These are phyloP conservation scores for Scorias spongiosa DNA, from an alignment of 2,329 filamentous ascomycete species.

Conservation along the genomic window DNA sequence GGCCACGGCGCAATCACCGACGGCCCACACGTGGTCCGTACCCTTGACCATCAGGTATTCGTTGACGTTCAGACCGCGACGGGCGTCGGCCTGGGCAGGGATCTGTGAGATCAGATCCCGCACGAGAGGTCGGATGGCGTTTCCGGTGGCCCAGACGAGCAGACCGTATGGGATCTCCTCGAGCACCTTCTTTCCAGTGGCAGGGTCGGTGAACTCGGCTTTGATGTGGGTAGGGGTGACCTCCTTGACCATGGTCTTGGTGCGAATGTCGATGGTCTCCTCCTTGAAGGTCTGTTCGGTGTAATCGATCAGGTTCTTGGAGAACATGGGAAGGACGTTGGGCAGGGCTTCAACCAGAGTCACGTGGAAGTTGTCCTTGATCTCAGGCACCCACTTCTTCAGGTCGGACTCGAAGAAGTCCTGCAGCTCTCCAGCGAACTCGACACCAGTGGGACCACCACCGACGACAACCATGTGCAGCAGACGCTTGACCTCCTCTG, in stretches of 20 bases:
- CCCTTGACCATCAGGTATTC: conserved; percentile 98
- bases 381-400: conserved; percentile 94
- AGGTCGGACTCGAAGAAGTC: conserved; percentile 98
- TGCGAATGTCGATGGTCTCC: conserved; percentile 92
- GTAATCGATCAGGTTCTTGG: conserved; percentile 97
- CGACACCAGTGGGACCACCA: conserved; percentile 89
- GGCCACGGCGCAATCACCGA: conserved; percentile 92
- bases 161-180: conserved; percentile 85
- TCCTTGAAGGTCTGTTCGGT: conserved; percentile 98
- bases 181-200: conserved; percentile 70
- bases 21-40: conserved; percentile 91
- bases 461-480: conserved; percentile 86
- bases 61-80: conserved; percentile 89
- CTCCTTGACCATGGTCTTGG: conserved; percentile 98
- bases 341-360: conserved; percentile 94
- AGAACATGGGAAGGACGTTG: conserved; percentile 92
- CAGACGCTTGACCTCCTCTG: conserved; percentile 80
- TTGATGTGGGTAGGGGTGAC: conserved; percentile 88
- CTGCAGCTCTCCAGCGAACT: conserved; percentile 95
- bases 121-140: conserved; percentile 77
- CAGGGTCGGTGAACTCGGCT: conserved; percentile 57
- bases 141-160: conserved; percentile 96
- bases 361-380: conserved; percentile 88
- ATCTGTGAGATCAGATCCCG: conserved; percentile 86
- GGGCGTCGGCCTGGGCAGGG: conserved; percentile 85